Evolutionary conservation across 768 basidiomycete species (phyloP), one percentile per base, ranked within the genome.

Genomic region (Chiua virens): DNA sequence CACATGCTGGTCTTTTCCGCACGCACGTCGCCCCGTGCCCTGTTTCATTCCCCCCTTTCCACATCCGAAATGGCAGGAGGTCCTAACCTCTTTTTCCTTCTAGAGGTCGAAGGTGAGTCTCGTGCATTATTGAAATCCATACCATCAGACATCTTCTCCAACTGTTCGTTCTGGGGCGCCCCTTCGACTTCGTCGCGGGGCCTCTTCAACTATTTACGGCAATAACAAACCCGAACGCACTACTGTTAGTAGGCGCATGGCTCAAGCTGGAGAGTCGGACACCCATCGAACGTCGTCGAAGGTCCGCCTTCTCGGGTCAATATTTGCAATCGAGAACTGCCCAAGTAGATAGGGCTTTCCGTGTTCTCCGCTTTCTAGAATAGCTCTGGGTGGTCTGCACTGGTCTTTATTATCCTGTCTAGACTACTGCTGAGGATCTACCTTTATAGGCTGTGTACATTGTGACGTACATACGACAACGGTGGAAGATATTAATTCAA

Each of bases 1-100:
- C 34, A 41, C 34, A 38, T 49, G 28, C 28, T 27, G 45, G 45
- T 47, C 49, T 20, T 48, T 52, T 37, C 52, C 52, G 32, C 42
- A 52, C 42, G 42, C 45, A 22, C 45, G 17, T 42, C 42, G 30
- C 60, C 52, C 47, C 52, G 45, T 48, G 44, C 53, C 54, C 60
- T 48, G 35, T 13, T 54, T 59, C 53, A 48, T 56, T 41, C 25
- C 56, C 54, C n/a, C 60, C 54, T 54, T 42, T 59, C 18, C 49
- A 44, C 20, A 2, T 44, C 44, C 8, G 51, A 53, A 48, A 42
- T 9, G 27, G 53, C 22, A 58, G 50, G 32, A 50, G n/a, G 37
- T 25, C 53, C 15, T n/a, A 37, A 36, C 34, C 14, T 25, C 50
- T 8, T 13, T 35, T 38, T 35, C 27, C 55, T 52, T 59, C 53